Evolutionary conservation across 306 rosid species (phyloP).

Genomic region (Sindora glabra): DNA sequence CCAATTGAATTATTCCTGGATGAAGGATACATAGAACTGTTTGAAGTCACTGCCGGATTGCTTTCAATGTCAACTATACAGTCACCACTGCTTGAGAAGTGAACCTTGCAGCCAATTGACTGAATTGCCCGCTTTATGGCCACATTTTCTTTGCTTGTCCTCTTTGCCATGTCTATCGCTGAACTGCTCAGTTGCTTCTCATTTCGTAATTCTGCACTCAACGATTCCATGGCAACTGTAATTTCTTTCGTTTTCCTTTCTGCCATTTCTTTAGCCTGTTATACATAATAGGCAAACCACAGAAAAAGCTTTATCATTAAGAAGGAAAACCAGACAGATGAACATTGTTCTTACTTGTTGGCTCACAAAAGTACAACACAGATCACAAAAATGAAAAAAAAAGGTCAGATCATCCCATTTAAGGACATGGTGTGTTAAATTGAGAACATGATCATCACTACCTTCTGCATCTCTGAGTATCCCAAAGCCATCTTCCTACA

Average conservation of each 20-base stretch:
- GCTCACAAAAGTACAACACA: neutral
- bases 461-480: slow-evolving; percentile 70
- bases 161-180: slow-evolving; percentile 41
- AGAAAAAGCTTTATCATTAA: neutral
- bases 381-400: neutral
- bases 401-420: neutral
- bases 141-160: slow-evolving; percentile 56
- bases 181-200: slow-evolving; percentile 66
- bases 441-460: slow-evolving; percentile 15
- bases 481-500: slow-evolving; percentile 55
- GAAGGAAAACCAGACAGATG: neutral
- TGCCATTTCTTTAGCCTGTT: slow-evolving; percentile 82
- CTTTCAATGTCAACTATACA: slow-evolving; percentile 63
- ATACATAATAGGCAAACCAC: too few species aligned
- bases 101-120: slow-evolving; percentile 82
- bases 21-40: slow-evolving; percentile 21
- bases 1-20: slow-evolving; percentile 35
- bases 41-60: slow-evolving; percentile 30
- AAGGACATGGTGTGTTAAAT: neutral
- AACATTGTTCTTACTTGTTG: slow-evolving; percentile 3
- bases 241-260: slow-evolving; percentile 69
- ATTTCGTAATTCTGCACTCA: slow-evolving; percentile 53
- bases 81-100: slow-evolving; percentile 60
- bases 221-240: slow-evolving; percentile 41
- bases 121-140: slow-evolving; percentile 83